Conservation (phyloP, 1,284 basidiomycete genomes). For the Microbotryum violaceum region DNA sequence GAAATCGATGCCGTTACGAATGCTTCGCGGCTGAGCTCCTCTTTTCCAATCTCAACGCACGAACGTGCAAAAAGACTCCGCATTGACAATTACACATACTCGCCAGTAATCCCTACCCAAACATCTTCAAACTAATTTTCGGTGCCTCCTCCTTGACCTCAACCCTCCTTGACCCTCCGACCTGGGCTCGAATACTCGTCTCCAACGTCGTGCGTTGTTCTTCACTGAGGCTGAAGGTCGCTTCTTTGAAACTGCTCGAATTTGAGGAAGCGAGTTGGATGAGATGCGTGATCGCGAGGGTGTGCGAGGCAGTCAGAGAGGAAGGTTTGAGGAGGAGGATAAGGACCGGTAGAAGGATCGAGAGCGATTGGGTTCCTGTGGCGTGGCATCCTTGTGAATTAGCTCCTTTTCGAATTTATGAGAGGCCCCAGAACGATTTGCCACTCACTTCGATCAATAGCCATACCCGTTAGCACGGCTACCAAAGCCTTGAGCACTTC, state of each 20-base stretch:
- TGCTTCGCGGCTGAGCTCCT: no score
- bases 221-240: slow-evolving; percentile 60
- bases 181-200: slow-evolving; percentile 54
- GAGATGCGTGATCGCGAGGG: slow-evolving; percentile 63
- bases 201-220: slow-evolving; percentile 61
- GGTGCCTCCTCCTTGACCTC: slow-evolving; percentile 7
- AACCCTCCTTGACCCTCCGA: slow-evolving; percentile 1
- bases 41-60: no score
- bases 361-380: slow-evolving; percentile 60
- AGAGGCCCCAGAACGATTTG: not conserved
- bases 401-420: not conserved
- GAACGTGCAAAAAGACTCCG: no score
- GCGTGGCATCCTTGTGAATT: no score
- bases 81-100: no score
- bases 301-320: slow-evolving; percentile 47
- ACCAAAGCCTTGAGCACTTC: slow-evolving; percentile 77
- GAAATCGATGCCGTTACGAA: no score
- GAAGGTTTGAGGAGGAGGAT: slow-evolving; percentile 61
- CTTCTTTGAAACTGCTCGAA: slow-evolving; percentile 77
- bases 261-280: slow-evolving; percentile 66
- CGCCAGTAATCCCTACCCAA: slow-evolving; percentile 1
- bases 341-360: slow-evolving; percentile 70
- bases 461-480: slow-evolving; percentile 54
- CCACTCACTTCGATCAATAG: slow-evolving; percentile 58
- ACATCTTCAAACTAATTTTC: slow-evolving; percentile 22